Evolutionary conservation across 148 eudicot genomes (phyloP).

Genomic region (Heliamphora exappendiculata): DNA sequence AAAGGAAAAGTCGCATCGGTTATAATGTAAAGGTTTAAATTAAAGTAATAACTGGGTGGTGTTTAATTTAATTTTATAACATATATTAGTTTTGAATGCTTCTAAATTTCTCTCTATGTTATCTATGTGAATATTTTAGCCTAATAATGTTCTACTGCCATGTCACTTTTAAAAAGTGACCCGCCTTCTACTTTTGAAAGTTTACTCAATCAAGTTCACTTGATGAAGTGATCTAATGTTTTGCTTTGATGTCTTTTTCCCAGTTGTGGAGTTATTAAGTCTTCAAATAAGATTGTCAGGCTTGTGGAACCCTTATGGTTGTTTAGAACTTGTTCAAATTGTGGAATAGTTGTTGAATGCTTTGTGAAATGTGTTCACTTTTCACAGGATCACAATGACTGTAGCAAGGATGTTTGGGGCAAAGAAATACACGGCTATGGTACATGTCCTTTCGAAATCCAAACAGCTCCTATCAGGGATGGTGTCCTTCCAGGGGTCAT

Average conservation of each 20-base stretch:
- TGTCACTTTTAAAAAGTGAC: not conserved
- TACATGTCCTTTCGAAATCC: slow-evolving; percentile 50
- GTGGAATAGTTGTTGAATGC: slow-evolving; percentile 11
- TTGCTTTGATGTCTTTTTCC: not conserved
- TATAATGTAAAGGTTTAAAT: not conserved
- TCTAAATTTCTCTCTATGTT: not conserved
- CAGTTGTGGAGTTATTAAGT: not conserved
- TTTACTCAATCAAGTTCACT: not conserved
- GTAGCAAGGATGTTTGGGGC: slow-evolving; percentile 15
- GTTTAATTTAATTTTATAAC: not conserved
- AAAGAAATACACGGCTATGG: slow-evolving; percentile 1
- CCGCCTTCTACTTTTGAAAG: not conserved
- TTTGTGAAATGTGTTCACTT: slow-evolving; percentile 9
- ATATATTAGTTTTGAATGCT: not conserved
- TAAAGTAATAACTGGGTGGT: not conserved
- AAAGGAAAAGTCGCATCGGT: not conserved
- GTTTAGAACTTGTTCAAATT: not conserved
- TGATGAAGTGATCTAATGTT: not conserved
- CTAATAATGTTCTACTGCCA: not conserved
- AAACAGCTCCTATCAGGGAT: slow-evolving; percentile 71
- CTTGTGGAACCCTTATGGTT: not conserved
- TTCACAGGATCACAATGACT: slow-evolving; percentile 38
- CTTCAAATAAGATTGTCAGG: not conserved
- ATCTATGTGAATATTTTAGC: not conserved
- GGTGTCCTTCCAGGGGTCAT: slow-evolving; percentile 92